Conservation (phyloP, 306 rosid genomes). For the Amphicarpaea edgeworthii region DNA sequence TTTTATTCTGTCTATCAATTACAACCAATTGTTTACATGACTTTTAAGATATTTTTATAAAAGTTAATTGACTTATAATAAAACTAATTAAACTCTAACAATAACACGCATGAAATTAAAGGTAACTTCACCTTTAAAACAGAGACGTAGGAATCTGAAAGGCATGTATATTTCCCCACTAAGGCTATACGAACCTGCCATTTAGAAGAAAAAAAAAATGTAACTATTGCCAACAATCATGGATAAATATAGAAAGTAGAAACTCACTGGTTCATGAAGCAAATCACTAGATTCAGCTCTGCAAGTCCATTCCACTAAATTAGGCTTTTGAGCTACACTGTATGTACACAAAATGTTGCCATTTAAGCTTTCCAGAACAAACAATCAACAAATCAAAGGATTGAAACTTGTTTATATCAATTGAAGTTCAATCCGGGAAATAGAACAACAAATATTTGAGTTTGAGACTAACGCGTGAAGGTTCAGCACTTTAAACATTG, state of each 20-base stretch:
- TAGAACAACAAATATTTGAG: conserved; percentile 29
- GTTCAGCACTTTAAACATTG: conserved; percentile 73
- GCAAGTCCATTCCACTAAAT: conserved; percentile 71
- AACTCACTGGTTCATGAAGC: conserved; percentile 71
- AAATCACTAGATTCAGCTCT: conserved; percentile 68
- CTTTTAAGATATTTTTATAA: too few relatives aligned
- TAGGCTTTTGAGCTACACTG: conserved; percentile 68
- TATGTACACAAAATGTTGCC: conserved; percentile 17
- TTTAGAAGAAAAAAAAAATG: conserved; percentile 9
- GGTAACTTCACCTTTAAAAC: conserved; percentile 68
- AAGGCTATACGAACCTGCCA: conserved; percentile 86
- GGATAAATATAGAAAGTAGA: conserved; percentile 35
- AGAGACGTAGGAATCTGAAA: conserved; percentile 93
- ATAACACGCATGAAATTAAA: conserved; percentile 13
- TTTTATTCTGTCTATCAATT: too few relatives aligned
- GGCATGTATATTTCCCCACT: conserved; percentile 93
- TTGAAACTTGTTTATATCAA: not conserved
- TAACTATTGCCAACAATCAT: conserved; percentile 12
- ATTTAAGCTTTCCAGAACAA: conserved; percentile 35
- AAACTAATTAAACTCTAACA: too few relatives aligned
- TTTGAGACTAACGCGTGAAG: conserved; percentile 62
- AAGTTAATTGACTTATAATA: too few relatives aligned
- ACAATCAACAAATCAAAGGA: conserved; percentile 23
- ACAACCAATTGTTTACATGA: too few relatives aligned
- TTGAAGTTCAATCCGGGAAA: conserved; percentile 2